Evolutionary conservation across 306 rosid species (phyloP), one percentile per base, ranked within the genome.

Genomic region (Geum urbanum): DNA sequence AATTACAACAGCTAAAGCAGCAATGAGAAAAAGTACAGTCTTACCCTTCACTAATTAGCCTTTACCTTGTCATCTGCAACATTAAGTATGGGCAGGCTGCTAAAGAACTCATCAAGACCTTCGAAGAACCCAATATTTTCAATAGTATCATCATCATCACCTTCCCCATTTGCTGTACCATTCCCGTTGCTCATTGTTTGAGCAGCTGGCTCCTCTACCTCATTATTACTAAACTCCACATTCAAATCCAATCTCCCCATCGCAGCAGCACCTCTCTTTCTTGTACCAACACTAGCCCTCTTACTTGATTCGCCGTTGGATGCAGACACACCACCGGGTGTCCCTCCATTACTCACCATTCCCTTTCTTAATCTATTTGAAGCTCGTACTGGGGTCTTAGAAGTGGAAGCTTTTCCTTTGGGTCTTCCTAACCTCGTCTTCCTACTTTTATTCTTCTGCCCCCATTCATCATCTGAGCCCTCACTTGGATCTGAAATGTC

Each of bases 101-200:
- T 90, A 37, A 94, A 82, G 79, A 91, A 94, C 82, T 94, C 98
- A 67, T 94, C 98, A 67, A 94, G 97, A 62, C 97, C 98, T 72
- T 94, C 98, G 67, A 94, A 94, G 81, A 90, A 90, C n/a, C 78
- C 83, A 77, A 76, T 88, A 51, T 97, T 97, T 79, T 90, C 96
- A 47, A 88, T 94, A 65, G 88, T 88, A 71, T 91, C 98, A 81
- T 83, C 97, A 24, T 24, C 27, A 24, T 24, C 27, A 24, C 27
- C 27, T 49, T 85, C 86, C 63, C 81, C 84, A 67, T 73, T 66
- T 48, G 72, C 83, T 6, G 84, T 73, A 64, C 67, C 83, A 50
- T 85, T 76, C 62, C 86, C 94, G 74, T 79, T 86, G 18, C 76
- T 73, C 55, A 9, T 59, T 11, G 79, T 87, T 9, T 63, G 77